Conservation (phyloP, 305 asterid species). For the Salvia sclarea region DNA sequence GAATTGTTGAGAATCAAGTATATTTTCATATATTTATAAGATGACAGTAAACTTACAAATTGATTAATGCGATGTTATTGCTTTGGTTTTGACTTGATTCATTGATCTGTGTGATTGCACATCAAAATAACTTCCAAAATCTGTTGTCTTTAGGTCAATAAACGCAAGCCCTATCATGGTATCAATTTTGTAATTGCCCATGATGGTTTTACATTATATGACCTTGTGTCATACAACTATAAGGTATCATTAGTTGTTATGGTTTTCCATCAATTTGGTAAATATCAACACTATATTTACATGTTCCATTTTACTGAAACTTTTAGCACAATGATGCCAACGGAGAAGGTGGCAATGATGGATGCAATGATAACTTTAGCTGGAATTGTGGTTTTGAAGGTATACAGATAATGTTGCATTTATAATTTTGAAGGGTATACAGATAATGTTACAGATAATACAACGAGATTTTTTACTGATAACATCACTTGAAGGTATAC, state of each 20-base stretch:
- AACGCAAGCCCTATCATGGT: slow-evolving; percentile 88
- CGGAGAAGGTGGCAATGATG: slow-evolving; percentile 98
- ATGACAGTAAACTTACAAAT: no score
- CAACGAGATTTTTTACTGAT: no score
- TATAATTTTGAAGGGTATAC: no score
- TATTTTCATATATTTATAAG: no score
- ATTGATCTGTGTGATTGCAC: slow-evolving; percentile 10
- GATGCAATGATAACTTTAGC: slow-evolving; percentile 88
- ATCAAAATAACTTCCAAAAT: slow-evolving; percentile 14
- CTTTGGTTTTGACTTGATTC: slow-evolving; percentile 11
- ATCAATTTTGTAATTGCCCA: slow-evolving; percentile 91
- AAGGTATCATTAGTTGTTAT: slow-evolving; percentile 55
- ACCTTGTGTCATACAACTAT: slow-evolving; percentile 83
- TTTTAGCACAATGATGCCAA: slow-evolving; percentile 91
- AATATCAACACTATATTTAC: slow-evolving; percentile 18
- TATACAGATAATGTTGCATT: no score
- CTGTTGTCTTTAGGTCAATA: slow-evolving; percentile 58
- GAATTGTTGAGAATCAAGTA: no score
- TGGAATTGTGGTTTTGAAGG: slow-evolving; percentile 99
- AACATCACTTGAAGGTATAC: no score
- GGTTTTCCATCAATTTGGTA: slow-evolving; percentile 10
- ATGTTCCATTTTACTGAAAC: slow-evolving; percentile 24
- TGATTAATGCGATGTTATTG: background rate
- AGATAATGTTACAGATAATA: no score
- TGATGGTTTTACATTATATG: slow-evolving; percentile 91